Conservation (phyloP, 306 rosid genomes). For the Vigna angularis region DNA sequence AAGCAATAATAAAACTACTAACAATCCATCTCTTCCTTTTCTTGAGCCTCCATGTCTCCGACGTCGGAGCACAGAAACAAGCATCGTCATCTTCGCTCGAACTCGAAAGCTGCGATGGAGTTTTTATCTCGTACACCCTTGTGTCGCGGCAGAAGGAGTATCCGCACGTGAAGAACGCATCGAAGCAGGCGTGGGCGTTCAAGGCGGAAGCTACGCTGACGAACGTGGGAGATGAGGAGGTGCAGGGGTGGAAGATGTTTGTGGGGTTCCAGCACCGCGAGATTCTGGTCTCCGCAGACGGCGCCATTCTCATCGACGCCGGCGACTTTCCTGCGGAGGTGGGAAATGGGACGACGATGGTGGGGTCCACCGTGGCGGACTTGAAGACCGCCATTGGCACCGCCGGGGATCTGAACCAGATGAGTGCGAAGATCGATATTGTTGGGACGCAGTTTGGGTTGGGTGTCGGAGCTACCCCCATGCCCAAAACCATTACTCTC, state of each 20-base stretch:
- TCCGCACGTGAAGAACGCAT: conserved; percentile 65
- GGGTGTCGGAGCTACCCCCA: conserved; percentile 47
- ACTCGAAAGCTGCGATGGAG: conserved; percentile 64
- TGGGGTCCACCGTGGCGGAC: conserved; percentile 58
- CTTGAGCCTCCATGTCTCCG: conserved; percentile 35
- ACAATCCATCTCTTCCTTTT: conserved; percentile 6
- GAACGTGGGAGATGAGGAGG: conserved; percentile 67
- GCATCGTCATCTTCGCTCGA: neutral
- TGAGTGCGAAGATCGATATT: conserved; percentile 54
- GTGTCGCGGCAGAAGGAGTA: conserved; percentile 52
- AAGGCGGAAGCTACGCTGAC: conserved; percentile 60
- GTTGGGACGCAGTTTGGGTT: conserved; percentile 75
- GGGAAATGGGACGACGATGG: conserved; percentile 72
- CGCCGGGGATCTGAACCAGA: conserved; percentile 65
- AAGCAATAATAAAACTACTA: neutral
- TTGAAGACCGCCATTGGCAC: conserved; percentile 77
- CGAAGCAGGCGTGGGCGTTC: conserved; percentile 89
- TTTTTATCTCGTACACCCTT: conserved; percentile 70
- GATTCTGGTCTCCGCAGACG: conserved; percentile 64
- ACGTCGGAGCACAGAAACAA: conserved; percentile 38
- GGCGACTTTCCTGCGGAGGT: conserved; percentile 70
- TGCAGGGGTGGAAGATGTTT: conserved; percentile 75
- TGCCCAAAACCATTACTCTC: conserved; percentile 82
- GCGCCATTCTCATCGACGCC: conserved; percentile 61
- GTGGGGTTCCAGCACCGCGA: conserved; percentile 81